Base-by-base conservation (phyloP, 2,329 filamentous ascomycete genomes). In the Cladophialophora carrionii region DNA sequence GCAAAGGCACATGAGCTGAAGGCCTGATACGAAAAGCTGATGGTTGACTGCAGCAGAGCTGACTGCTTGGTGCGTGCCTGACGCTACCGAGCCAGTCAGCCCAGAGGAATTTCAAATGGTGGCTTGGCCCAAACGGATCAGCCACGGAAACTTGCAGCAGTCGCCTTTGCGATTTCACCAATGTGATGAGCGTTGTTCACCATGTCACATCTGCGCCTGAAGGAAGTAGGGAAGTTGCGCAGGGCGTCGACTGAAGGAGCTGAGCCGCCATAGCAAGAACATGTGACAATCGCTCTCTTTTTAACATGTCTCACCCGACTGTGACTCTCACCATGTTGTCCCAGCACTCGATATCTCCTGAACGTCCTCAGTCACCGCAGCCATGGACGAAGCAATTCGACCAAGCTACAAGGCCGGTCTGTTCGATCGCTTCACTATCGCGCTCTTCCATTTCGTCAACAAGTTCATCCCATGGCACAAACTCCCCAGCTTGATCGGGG, bases 401-500 rank as follows among this genome's bases (percentile, higher is more conserved):
- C 63, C 65, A 8, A 70, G 70, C 34, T 75, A 74, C 61, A 71
- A 73, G 43, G 72, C 74, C 6, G 69, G 66, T 3, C 65, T 76
- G 32, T 57, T 71, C 34, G 73, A 77, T 51, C 68, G 72, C 3
- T 46, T 72, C 6, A 71, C 75, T 4, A 72, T 80, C 20, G 67
- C 61, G 9, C 14, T 74, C 2, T 81, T 79, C 65, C 75, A 77
- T 20, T 48, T 75, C 22, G 68, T 81, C 54, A 80, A 81, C 66
- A 71, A 71, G 20, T 64, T 76, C 20, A 71, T 81, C 12, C 73
- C 76, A 52, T 82, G 80, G 79, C 78, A 81, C 69, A 79, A 63
- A 46, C 55, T 66, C 10, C 64, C 64, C n/a, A 58, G 48, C 24
- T 34, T 63, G 43, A 32, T 82, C 17, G 78, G 79, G 1, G 77